Percentiles rank a stretch among this genome's conserved stretches.
These are phyloP conservation scores for Hansenula anomala DNA, from an alignment of 1,139 yeast genomes.

Conservation along the genomic window DNA sequence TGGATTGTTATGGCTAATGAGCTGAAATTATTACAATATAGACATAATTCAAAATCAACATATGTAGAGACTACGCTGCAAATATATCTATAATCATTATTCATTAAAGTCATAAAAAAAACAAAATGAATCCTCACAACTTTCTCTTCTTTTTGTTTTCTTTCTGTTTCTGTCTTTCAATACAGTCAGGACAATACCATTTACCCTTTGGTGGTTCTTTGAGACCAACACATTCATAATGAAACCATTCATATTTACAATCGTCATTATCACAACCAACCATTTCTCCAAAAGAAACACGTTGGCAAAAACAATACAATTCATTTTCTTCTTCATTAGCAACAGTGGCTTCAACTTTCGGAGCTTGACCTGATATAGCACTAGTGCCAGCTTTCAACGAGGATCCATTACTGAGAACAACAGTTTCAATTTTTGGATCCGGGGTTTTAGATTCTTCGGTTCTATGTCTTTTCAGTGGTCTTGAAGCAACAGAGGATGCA, in stretches of 20 bases:
- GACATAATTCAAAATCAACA: not conserved
- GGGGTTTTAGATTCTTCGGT: conserved; percentile 17
- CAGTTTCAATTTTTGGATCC: conserved; percentile 7
- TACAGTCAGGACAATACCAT: conserved; percentile 88
- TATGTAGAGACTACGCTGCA: not conserved
- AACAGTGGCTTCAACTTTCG: not conserved
- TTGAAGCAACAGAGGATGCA: conserved; percentile 4
- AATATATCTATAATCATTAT: not conserved
- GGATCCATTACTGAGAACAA: not conserved
- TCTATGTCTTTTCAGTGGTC: conserved; percentile 18
- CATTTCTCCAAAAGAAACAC: conserved; percentile 87
- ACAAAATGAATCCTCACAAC: not conserved
- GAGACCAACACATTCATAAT: conserved; percentile 72
- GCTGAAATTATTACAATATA: conserved; percentile 17
- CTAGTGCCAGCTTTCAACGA: not conserved
- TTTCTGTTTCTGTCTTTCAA: conserved; percentile 15
- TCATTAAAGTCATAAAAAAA: not conserved
- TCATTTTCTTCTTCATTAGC: conserved; percentile 43
- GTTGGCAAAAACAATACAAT: conserved; percentile 77
- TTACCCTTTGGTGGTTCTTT: conserved; percentile 83
- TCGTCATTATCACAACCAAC: conserved; percentile 85
- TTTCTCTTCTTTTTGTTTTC: conserved; percentile 18
- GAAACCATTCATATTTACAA: conserved; percentile 84
- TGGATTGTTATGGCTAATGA: conserved; percentile 49
- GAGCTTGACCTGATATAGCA: no score